A percentile compares a stretch with the other conserved stretches of the same genome.
Conservation (phyloP, 2,329 filamentous ascomycete genomes). For the Fusarium nanum region DNA sequence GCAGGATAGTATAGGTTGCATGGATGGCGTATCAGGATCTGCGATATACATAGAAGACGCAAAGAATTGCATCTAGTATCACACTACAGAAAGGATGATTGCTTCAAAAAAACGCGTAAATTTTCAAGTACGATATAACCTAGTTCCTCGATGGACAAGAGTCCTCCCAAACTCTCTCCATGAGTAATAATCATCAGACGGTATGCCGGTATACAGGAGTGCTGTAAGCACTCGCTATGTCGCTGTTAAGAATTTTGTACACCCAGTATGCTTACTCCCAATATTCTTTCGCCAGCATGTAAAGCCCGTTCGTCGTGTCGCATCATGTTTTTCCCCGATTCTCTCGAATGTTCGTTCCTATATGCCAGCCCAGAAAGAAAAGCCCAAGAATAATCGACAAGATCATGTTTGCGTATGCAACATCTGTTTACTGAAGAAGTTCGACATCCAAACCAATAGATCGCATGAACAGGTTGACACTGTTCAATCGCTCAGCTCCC, state of each 20-base stretch:
- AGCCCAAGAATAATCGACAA: constrained; percentile 45
- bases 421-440: constrained; percentile 58
- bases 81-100: neutral
- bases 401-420: constrained; percentile 30
- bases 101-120: constrained; percentile 37
- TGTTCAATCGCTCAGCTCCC: constrained; percentile 83
- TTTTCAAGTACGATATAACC: constrained; percentile 40
- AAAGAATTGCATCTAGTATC: neutral
- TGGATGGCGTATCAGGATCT: constrained; percentile 38
- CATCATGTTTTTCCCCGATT: constrained; percentile 38
- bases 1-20: constrained; percentile 31
- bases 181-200: constrained; percentile 30
- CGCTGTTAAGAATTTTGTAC: constrained; percentile 37
- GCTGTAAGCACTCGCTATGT: constrained; percentile 33
- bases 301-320: constrained; percentile 30
- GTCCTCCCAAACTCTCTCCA: constrained; percentile 31
- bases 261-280: constrained; percentile 37
- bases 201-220: constrained; percentile 36
- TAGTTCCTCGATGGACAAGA: constrained; percentile 30
- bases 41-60: constrained; percentile 5
- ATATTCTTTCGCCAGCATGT: constrained; percentile 39
- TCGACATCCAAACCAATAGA: constrained; percentile 99
- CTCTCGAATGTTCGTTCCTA: constrained; percentile 41
- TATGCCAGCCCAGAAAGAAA: constrained; percentile 44
- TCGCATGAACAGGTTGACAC: constrained; percentile 98